Base-by-base conservation (phyloP, 2,329 filamentous ascomycete species). In the Neodidymelliopsis sp. region DNA sequence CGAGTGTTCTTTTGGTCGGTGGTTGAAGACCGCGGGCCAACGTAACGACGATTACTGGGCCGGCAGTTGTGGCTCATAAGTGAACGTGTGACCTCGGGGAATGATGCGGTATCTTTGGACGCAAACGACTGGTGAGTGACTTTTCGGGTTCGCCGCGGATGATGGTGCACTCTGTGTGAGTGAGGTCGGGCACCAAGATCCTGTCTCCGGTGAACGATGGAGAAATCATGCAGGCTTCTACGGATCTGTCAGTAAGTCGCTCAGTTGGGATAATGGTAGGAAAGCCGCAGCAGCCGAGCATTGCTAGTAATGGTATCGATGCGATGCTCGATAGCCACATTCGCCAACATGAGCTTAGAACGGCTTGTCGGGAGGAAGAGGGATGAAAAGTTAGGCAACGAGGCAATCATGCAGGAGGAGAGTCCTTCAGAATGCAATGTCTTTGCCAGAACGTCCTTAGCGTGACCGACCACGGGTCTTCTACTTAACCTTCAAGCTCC, bases 401-500 rank as follows among this genome's bases (percentile, higher is more conserved):
- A 57, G 51, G 50, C 51, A 46, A 41, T 9, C 51, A 31, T 53
- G 51, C 49, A 55, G 41, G 47, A 60, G 16, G 27, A 49, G 23
- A 46, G 54, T 54, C 53, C 50, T 57, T 47, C 47, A 44, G 30
- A n/a, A 9, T 49, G 24, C 24, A 23, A 31, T 30, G 33, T 43
- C 28, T 37, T 37, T 34, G 30, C 38, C 31, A 30, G 30, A 13
- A 36, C 27, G 27, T 38, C 7, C 12, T 38, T 57, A 56, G 53
- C 50, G 44, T 37, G 41, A 35, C 49, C 49, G 56, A 51, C 30
- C 31, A 53, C 37, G 35, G 19, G 37, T 44, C 41, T 38, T 40
- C 56, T 64, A 64, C 54, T 63, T 64, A 63, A 64, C 19, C 47
- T 37, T 47, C 48, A 31, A 22, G 35, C n/a, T 44, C 49, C 58